Evolutionary conservation across 2,329 filamentous ascomycete species (phyloP).

Genomic region (Colletotrichum destructivum): DNA sequence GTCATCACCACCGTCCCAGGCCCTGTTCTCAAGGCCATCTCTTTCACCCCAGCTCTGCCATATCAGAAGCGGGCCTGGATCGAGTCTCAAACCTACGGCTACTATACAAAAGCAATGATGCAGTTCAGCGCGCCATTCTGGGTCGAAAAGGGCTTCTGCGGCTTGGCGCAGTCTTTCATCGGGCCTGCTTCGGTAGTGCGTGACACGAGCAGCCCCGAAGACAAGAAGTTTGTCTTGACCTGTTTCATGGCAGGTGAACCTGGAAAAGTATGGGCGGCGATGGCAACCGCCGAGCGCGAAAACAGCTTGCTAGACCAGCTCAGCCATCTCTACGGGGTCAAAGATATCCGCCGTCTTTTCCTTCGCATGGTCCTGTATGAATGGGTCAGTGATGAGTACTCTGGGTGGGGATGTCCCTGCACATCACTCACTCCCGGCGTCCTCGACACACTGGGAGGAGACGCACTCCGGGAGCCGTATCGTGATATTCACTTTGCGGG

Average conservation of each 20-base stretch:
- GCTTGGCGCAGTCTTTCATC: slow-evolving; percentile 59
- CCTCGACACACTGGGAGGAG: slow-evolving; percentile 50
- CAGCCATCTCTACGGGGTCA: slow-evolving; percentile 44
- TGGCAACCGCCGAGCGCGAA: slow-evolving; percentile 43
- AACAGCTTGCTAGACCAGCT: slow-evolving; percentile 48
- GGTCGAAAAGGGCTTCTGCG: slow-evolving; percentile 57
- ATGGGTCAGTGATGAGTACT: slow-evolving; percentile 57
- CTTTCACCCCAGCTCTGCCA: slow-evolving; percentile 64
- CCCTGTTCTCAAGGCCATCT: slow-evolving; percentile 60
- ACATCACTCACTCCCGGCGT: slow-evolving; percentile 56
- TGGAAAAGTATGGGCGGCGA: slow-evolving; percentile 52
- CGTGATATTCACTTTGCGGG: slow-evolving; percentile 63
- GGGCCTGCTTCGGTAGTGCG: slow-evolving; percentile 63
- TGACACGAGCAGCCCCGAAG: slow-evolving; percentile 55
- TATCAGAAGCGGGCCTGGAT: slow-evolving; percentile 53
- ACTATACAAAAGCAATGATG: slow-evolving; percentile 67
- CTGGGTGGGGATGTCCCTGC: slow-evolving; percentile 58
- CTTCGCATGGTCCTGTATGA: slow-evolving; percentile 53
- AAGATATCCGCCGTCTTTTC: slow-evolving; percentile 46
- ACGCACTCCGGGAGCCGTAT: slow-evolving; percentile 52
- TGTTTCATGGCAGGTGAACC: slow-evolving; percentile 58
- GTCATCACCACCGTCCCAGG: slow-evolving; percentile 66
- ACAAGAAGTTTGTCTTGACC: slow-evolving; percentile 52
- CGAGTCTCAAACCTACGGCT: slow-evolving; percentile 57
- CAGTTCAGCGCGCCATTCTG: slow-evolving; percentile 58